Conservation (phyloP, 139 green algal genomes). For the Haematococcus sp. region DNA sequence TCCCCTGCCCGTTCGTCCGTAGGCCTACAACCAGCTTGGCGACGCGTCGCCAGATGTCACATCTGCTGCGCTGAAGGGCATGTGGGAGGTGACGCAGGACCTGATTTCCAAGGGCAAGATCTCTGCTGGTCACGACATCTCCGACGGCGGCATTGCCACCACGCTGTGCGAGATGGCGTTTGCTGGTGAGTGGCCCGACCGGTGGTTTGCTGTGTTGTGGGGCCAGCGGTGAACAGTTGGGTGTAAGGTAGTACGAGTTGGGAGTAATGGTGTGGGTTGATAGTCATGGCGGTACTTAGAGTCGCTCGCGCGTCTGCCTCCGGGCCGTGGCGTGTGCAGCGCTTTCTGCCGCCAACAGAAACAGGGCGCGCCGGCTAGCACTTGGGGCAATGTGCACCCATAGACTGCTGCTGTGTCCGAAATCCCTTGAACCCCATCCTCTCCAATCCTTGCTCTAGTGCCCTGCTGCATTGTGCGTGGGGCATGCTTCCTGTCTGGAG, state of each 20-base stretch:
- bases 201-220: background rate
- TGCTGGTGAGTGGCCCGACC: constrained; percentile 62
- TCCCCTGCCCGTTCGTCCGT: background rate
- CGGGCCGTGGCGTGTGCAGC: constrained; percentile 23
- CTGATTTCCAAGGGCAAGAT: constrained; percentile 72
- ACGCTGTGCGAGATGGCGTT: constrained; percentile 96
- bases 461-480: background rate
- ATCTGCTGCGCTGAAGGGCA: constrained; percentile 57
- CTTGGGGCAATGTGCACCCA: no score
- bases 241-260: no score
- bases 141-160: constrained; percentile 85
- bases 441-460: background rate
- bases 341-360: constrained; percentile 24
- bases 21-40: constrained; percentile 68
- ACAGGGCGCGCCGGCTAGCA: background rate
- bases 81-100: constrained; percentile 80
- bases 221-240: no score
- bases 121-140: constrained; percentile 92
- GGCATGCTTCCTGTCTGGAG: background rate
- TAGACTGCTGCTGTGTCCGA: background rate
- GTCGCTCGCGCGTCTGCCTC: constrained; percentile 24
- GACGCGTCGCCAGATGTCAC: constrained; percentile 83
- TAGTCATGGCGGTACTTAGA: constrained; percentile 22
- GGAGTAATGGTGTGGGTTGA: no score
- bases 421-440: background rate